These are phyloP conservation scores for Porodaedalea pini DNA, from an alignment of 1,284 basidiomycete genomes.

Conservation along the genomic window DNA sequence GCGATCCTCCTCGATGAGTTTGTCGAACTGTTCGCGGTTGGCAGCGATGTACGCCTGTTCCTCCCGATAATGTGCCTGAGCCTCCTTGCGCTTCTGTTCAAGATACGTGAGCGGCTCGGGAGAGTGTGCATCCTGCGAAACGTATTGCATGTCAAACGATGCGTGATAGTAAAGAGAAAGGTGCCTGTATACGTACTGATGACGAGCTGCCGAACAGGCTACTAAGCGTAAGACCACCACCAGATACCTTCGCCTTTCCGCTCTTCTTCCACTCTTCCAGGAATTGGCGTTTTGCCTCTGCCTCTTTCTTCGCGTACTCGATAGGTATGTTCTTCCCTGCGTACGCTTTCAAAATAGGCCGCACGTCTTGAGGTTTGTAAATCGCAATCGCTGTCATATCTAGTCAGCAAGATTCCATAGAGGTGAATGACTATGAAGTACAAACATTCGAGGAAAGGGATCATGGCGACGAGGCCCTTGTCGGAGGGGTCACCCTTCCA, in stretches of 20 bases:
- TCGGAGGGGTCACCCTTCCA: conserved; percentile 86
- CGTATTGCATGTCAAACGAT: conserved; percentile 5
- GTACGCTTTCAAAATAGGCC: conserved; percentile 84
- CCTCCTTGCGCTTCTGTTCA: conserved; percentile 86
- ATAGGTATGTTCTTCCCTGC: conserved; percentile 83
- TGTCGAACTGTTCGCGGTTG: conserved; percentile 80
- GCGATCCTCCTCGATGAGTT: conserved; percentile 77
- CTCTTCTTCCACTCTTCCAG: conserved; percentile 81
- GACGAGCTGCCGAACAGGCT: conserved; percentile 52
- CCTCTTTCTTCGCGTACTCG: conserved; percentile 88
- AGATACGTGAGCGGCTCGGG: conserved; percentile 78
- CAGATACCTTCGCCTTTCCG: conserved; percentile 41
- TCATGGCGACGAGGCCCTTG: conserved; percentile 81
- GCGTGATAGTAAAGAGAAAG: not conserved
- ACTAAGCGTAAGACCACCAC: conserved; percentile 54
- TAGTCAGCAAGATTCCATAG: conserved; percentile 12
- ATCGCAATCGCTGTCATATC: conserved; percentile 74
- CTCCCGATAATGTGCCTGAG: conserved; percentile 79
- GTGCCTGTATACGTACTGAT: no score
- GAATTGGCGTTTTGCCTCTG: conserved; percentile 72
- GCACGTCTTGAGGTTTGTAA: conserved; percentile 81
- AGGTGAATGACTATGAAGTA: conserved; percentile 20
- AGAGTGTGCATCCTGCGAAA: conserved; percentile 31
- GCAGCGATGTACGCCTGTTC: conserved; percentile 86
- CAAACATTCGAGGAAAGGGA: conserved; percentile 96